Conservation (phyloP, 306 rosid genomes). For the barrel medic (Medicago truncatula) region DNA sequence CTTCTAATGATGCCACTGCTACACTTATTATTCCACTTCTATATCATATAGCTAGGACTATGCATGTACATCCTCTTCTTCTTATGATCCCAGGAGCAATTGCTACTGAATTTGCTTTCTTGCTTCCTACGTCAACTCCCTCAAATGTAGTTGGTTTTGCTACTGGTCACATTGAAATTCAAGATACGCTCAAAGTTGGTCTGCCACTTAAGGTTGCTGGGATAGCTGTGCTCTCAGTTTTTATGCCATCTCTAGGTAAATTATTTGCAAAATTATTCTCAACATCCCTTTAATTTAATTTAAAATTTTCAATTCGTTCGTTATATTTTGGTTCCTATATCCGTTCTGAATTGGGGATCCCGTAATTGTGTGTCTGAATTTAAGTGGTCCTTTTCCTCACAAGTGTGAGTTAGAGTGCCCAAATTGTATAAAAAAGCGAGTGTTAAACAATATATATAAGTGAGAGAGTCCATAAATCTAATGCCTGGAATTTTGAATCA, state of each 20-base stretch:
- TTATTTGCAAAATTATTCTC: neutral
- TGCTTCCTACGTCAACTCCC: slow-evolving; percentile 79
- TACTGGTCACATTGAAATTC: slow-evolving; percentile 69
- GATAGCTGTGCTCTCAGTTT: slow-evolving; percentile 56
- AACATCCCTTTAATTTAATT: neutral
- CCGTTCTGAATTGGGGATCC: too few relatives aligned
- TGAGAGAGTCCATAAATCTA: too few relatives aligned
- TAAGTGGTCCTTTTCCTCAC: too few relatives aligned
- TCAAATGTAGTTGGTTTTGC: slow-evolving; percentile 78
- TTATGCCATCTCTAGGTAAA: slow-evolving; percentile 82
- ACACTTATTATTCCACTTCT: slow-evolving; percentile 68
- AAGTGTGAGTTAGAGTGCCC: too few relatives aligned
- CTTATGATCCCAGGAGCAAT: slow-evolving; percentile 85
- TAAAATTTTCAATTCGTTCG: neutral
- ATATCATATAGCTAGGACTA: slow-evolving; percentile 63
- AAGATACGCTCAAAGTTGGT: slow-evolving; percentile 71
- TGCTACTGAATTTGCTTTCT: slow-evolving; percentile 71
- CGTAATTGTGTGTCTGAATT: too few relatives aligned
- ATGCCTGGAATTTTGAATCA: too few relatives aligned
- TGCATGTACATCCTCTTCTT: slow-evolving; percentile 76
- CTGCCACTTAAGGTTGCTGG: slow-evolving; percentile 72
- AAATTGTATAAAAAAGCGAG: too few relatives aligned
- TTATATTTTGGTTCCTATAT: neutral
- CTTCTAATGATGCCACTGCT: slow-evolving; percentile 82
- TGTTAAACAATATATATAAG: too few relatives aligned